Evolutionary conservation across 2,329 filamentous ascomycete species (phyloP).

Genomic region (Beauveria rudraprayagi): DNA sequence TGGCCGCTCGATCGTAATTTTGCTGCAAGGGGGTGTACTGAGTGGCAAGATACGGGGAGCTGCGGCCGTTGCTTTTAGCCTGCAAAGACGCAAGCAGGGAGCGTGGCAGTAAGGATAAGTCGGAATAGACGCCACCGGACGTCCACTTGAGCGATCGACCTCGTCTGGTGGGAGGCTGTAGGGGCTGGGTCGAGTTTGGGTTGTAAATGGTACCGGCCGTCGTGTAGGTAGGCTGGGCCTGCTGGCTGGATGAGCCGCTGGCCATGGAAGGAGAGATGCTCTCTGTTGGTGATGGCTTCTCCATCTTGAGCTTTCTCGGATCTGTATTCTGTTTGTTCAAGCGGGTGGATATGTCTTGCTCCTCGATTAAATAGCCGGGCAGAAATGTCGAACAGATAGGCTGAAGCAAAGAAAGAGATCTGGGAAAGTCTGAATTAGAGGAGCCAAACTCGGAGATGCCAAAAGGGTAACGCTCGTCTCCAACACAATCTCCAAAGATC

Average conservation of each 20-base stretch:
- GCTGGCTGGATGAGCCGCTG: constrained; percentile 16
- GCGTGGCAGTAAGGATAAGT: constrained; percentile 30
- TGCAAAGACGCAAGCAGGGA: constrained; percentile 28
- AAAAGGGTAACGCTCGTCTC: constrained; percentile 4
- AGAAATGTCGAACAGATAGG: constrained; percentile 5
- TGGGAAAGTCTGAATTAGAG: constrained; percentile 6
- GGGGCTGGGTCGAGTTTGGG: constrained; percentile 34
- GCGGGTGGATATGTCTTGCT: constrained; percentile 3
- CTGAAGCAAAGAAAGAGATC: constrained; percentile 1
- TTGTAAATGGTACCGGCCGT: constrained; percentile 51
- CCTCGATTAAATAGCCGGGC: constrained; percentile 5
- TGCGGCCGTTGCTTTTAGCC: constrained; percentile 20
- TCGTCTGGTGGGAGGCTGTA: constrained; percentile 44
- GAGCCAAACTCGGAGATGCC: background rate
- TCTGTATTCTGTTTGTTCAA: constrained; percentile 1
- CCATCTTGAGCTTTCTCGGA: constrained; percentile 22
- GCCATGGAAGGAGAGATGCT: constrained; percentile 17
- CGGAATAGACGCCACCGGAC: constrained; percentile 20
- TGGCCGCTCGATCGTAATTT: constrained; percentile 44
- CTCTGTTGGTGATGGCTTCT: constrained; percentile 20
- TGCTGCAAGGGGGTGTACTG: constrained; percentile 47
- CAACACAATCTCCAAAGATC: constrained; percentile 6
- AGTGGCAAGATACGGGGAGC: constrained; percentile 19
- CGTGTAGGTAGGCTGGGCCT: constrained; percentile 39
- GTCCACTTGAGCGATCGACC: constrained; percentile 38